These are phyloP conservation scores for Venturia oleaginea DNA, from an alignment of 2,329 filamentous ascomycete species.

Conservation along the genomic window DNA sequence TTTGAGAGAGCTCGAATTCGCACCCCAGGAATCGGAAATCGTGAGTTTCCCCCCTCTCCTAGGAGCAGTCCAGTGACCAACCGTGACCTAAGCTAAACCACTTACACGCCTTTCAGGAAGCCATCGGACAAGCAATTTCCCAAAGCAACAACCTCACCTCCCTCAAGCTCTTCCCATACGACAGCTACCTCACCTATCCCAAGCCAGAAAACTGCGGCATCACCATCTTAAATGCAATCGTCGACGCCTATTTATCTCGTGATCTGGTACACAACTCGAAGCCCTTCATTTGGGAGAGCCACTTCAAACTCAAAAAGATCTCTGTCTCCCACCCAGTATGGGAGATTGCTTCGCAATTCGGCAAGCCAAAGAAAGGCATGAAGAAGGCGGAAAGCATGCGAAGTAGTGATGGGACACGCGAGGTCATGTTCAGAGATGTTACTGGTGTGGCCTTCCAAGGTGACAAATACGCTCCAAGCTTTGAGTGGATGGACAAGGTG, in stretches of 20 bases:
- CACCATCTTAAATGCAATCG: neutral
- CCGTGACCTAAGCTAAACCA: neutral
- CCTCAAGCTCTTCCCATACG: neutral
- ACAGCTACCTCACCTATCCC: neutral
- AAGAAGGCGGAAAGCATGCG: neutral
- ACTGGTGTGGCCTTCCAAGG: neutral
- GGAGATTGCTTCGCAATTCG: neutral
- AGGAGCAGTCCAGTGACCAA: neutral
- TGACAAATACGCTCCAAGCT: neutral
- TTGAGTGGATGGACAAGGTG: neutral
- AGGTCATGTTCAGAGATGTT: neutral
- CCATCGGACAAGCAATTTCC: neutral
- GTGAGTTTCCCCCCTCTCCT: neutral
- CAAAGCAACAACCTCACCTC: neutral
- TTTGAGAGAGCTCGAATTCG: conserved; percentile 3
- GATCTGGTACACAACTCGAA: neutral
- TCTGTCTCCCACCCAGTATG: neutral
- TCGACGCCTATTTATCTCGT: neutral
- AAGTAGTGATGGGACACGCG: neutral
- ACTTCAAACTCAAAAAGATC: neutral
- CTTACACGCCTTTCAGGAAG: neutral
- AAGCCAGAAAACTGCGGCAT: neutral
- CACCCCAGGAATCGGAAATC: conserved; percentile 5
- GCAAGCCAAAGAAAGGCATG: neutral
- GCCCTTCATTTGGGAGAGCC: neutral